Conservation (phyloP, 176 grass and related monocot genomes). For the Triticum monococcum region DNA sequence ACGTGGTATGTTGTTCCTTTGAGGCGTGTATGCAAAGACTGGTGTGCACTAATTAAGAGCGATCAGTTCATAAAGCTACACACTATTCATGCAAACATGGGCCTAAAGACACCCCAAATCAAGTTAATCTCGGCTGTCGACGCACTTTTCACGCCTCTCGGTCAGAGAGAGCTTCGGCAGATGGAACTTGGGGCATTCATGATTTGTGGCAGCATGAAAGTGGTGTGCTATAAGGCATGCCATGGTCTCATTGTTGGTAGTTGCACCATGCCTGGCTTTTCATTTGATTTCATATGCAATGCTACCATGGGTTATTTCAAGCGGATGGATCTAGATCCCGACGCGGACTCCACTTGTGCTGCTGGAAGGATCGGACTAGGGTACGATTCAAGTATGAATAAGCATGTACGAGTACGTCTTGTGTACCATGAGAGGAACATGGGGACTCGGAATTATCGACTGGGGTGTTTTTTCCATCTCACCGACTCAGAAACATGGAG, state of each 20-base stretch:
- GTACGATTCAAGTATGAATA: not conserved
- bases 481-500: not conserved
- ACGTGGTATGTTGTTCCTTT: not conserved
- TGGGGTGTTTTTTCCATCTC: not conserved
- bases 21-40: not conserved
- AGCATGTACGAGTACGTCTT: not conserved
- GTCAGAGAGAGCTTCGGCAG: no score
- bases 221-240: constrained; percentile 19
- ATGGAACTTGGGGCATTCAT: no score
- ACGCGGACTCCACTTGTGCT: not conserved
- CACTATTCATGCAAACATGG: not conserved
- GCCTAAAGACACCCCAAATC: no score
- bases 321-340: not conserved
- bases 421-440: not conserved
- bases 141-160: no score
- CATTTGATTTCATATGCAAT: constrained; percentile 23
- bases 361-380: constrained; percentile 7
- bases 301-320: not conserved
- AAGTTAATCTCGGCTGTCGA: no score
- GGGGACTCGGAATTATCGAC: not conserved
- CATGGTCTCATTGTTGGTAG: constrained; percentile 5
- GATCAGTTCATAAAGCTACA: not conserved
- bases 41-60: not conserved
- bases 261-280: not conserved
- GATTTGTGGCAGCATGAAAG: not conserved